Evolutionary conservation across 768 basidiomycete genomes (phyloP), one percentile per base, ranked within the genome.

Genomic region (Gymnopilus junonius): DNA sequence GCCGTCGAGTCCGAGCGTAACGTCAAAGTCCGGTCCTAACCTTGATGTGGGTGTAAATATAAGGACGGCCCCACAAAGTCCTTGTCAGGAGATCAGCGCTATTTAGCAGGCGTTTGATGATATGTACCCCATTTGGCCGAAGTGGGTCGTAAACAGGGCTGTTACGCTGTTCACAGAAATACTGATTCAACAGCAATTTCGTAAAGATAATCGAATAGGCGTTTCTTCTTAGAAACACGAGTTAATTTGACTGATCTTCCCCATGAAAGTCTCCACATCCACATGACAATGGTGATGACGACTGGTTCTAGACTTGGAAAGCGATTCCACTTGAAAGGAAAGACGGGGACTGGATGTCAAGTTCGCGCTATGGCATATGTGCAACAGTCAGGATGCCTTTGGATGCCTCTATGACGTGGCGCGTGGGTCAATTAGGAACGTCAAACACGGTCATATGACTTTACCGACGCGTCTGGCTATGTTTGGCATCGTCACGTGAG

Each of bases 361-460:
- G 17, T 42, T 42, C 17, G n/a, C 15, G 15, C 20, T n/a, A n/a
- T n/a, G n/a, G n/a, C n/a, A n/a, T n/a, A n/a, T n/a, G 37, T 37
- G 3, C 37, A 10, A 37, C 17, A 2, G 3, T 37, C 12, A 12
- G 11, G 37, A 12, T 37, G 8, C 12, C 17, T 2, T 37, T 10
- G 37, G 37, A 37, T 25, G 20, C 8, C 23, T 8, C 46, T 29
- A 17, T 31, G 48, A n/a, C 48, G 31, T 35, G 54, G 39, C 54
- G 54, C 35, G 54, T 35, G 35, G 54, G 39, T 23, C 20, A 48
- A 54, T 63, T 43, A 45, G 17, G 8, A 45, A 48, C 43, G 21
- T 55, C 39, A 64, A 61, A 64, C 72, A 54, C 75, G 73, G 59
- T 72, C 75, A 76, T 71, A 67, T 76, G 75, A 57, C 17, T 23